Percentiles rank a stretch among this genome's conserved stretches.
phyloP scores from a whole-genome alignment of 129 eudicot genomes.

The Dittrichia graveolens region DNA sequence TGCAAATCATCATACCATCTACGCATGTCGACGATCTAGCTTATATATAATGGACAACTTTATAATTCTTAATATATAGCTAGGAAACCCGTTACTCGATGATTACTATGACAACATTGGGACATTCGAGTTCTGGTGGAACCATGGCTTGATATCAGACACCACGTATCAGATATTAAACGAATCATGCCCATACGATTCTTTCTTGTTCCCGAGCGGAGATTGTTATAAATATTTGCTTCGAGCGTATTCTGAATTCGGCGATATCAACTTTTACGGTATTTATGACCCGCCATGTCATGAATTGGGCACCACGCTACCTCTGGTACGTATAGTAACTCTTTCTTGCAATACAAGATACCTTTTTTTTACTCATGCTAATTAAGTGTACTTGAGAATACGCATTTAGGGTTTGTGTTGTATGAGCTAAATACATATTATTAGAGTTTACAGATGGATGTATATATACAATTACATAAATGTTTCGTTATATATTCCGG shows the following conservation, averaged over 20 bases:
- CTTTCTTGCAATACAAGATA: constrained; percentile 28
- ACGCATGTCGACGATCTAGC: background rate
- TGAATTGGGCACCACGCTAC: constrained; percentile 48
- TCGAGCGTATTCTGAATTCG: constrained; percentile 58
- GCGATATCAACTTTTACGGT: constrained; percentile 69
- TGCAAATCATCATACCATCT: background rate
- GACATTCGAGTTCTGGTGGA: constrained; percentile 71
- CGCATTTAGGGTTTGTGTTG: background rate
- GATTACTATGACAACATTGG: constrained; percentile 59
- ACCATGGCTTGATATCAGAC: constrained; percentile 65
- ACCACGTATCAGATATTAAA: constrained; percentile 55
- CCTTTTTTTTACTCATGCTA: too few relatives aligned
- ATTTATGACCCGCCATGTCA: constrained; percentile 55
- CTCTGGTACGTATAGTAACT: constrained; percentile 62
- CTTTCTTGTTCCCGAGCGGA: constrained; percentile 55
- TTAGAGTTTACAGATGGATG: too few relatives aligned
- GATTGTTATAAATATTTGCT: constrained; percentile 48
- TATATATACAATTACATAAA: too few relatives aligned
- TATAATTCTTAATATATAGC: too few relatives aligned
- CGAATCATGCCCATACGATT: constrained; percentile 52
- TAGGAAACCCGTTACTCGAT: constrained; percentile 68
- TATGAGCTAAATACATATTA: too few relatives aligned
- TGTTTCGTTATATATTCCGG: background rate
- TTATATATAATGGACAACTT: too few relatives aligned
- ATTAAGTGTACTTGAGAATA: background rate